These are phyloP conservation scores for Eucalyptus paniculata DNA, from an alignment of 345 rosid species.

Conservation along the genomic window DNA sequence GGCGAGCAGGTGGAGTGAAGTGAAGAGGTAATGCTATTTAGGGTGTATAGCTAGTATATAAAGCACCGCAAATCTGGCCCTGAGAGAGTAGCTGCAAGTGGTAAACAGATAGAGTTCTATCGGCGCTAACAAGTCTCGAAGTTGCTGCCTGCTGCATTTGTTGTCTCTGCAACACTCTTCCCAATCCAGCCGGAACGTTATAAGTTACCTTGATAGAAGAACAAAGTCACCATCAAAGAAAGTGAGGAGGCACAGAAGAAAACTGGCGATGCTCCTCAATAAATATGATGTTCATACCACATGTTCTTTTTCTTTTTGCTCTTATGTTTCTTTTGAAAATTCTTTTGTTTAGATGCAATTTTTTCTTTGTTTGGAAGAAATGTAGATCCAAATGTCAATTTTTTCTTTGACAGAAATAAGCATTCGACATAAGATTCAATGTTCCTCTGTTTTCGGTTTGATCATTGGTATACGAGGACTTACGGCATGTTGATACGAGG, in stretches of 20 bases:
- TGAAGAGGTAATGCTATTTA: background rate
- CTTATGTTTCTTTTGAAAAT: background rate
- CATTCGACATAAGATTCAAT: background rate
- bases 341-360: background rate
- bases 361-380: background rate
- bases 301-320: background rate
- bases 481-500: background rate
- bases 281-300: constrained; percentile 1
- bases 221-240: background rate
- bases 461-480: background rate
- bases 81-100: background rate
- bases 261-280: constrained; percentile 11
- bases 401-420: background rate
- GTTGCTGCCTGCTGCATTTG: background rate
- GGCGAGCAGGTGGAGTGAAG: constrained; percentile 84
- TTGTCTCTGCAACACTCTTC: background rate
- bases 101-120: background rate
- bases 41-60: background rate
- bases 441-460: background rate
- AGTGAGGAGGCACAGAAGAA: background rate
- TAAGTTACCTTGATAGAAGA: background rate
- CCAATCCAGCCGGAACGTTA: background rate
- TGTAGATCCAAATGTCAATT: background rate
- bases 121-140: background rate
- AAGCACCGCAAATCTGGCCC: background rate